A percentile compares a stretch with the other conserved stretches of the same genome.
Conservation (phyloP, 116 monocot genomes). For the Phalaenopsis hybrid region DNA sequence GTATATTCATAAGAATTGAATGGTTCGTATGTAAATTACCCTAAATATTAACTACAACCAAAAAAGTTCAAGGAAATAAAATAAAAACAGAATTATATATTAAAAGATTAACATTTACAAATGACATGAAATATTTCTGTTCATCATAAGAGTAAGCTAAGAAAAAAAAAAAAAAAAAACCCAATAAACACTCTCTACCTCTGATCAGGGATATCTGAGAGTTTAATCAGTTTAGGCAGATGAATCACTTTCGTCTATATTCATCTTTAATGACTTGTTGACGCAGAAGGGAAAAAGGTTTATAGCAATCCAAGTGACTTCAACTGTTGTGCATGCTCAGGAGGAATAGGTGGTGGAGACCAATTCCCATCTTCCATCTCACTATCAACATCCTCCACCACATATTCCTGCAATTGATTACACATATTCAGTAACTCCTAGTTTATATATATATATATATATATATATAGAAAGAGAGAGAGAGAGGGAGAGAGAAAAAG, state of each 20-base stretch:
- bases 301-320: conserved; percentile 37
- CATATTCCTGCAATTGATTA: too few relatives aligned
- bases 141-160: background rate
- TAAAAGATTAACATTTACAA: background rate
- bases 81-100: background rate
- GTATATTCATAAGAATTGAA: too few relatives aligned
- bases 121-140: background rate
- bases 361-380: too few relatives aligned
- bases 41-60: too few relatives aligned
- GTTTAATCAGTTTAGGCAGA: background rate
- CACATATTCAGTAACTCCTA: too few relatives aligned
- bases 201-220: background rate
- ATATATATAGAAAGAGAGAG: too few relatives aligned
- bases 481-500: too few relatives aligned
- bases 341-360: too few relatives aligned
- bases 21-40: too few relatives aligned
- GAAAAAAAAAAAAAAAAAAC: background rate
- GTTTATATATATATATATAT: too few relatives aligned
- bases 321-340: too few relatives aligned
- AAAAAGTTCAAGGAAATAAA: background rate
- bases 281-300: background rate
- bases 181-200: background rate
- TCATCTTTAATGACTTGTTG: background rate
- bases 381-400: too few relatives aligned
- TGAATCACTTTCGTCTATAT: background rate